phyloP scores from a whole-genome alignment of 176 grass and related monocot genomes.

The Oryza meridionalis region DNA sequence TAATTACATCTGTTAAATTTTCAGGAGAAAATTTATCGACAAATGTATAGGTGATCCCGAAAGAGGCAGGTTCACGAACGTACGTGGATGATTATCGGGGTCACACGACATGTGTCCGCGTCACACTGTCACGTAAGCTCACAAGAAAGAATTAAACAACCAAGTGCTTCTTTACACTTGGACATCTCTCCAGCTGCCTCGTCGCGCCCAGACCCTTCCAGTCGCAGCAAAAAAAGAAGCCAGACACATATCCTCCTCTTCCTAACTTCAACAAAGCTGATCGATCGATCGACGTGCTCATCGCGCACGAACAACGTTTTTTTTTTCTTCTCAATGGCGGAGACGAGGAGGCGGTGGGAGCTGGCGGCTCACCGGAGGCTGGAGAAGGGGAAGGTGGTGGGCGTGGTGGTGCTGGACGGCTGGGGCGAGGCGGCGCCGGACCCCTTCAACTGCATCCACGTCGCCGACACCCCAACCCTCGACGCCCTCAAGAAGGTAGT shows the following conservation, averaged over 20 bases:
- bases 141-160: not conserved
- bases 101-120: not conserved
- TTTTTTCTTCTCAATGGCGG: not conserved
- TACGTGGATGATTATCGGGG: not conserved
- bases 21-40: too few species aligned
- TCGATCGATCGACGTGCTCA: not conserved
- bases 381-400: conserved; percentile 60
- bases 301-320: not conserved
- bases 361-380: conserved; percentile 53
- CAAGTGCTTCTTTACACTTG: not conserved
- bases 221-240: not conserved
- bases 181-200: not conserved
- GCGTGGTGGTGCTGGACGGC: conserved; percentile 76
- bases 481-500: conserved; percentile 67
- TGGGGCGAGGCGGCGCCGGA: conserved; percentile 71
- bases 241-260: not conserved
- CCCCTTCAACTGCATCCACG: conserved; percentile 69
- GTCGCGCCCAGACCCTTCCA: conserved; percentile 37
- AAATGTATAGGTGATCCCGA: too few species aligned
- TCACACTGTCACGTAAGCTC: conserved; percentile 15
- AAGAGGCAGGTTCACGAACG: not conserved
- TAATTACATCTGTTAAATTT: too few species aligned
- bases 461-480: conserved; percentile 57
- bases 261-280: not conserved
- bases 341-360: conserved; percentile 57